Percentiles rank a stretch among this genome's conserved stretches.
These are phyloP conservation scores for Xylaria sp. DNA, from an alignment of 2,329 filamentous ascomycete species.

Conservation along the genomic window DNA sequence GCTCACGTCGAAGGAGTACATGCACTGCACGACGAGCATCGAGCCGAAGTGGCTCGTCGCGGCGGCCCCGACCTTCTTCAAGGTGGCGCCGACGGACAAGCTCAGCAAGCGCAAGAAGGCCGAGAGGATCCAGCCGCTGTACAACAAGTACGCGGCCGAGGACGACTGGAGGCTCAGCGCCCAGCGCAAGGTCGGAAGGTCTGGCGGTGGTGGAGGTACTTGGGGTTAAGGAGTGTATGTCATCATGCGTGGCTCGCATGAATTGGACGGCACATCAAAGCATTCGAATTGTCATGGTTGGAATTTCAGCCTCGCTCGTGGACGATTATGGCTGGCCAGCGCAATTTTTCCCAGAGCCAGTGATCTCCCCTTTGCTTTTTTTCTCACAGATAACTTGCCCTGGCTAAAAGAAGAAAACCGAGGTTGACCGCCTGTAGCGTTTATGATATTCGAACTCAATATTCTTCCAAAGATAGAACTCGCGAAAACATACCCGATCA, in stretches of 20 bases:
- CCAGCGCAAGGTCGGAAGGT: conserved; percentile 81
- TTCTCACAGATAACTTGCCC: no score
- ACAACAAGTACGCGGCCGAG: conserved; percentile 88
- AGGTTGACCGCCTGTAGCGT: no score
- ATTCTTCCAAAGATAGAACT: no score
- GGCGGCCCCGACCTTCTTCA: conserved; percentile 98
- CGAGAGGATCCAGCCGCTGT: conserved; percentile 91
- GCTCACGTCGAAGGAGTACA: conserved; percentile 95
- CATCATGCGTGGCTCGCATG: not conserved
- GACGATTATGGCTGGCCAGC: no score
- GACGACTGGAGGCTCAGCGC: conserved; percentile 95
- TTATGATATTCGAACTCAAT: no score
- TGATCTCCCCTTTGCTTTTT: no score
- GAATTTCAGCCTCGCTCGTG: no score
- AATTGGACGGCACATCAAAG: no score
- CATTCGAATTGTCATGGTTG: no score
- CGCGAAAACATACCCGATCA: no score
- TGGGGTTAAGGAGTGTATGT: conserved; percentile 66
- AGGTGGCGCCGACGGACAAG: conserved; percentile 84
- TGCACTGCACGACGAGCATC: conserved; percentile 91
- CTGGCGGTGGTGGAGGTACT: conserved; percentile 84
- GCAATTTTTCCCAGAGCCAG: no score
- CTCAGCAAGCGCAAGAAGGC: conserved; percentile 91
- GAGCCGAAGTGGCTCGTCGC: conserved; percentile 95
- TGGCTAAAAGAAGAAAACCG: no score